Percentiles rank a stretch among this genome's conserved stretches.
Conservation (phyloP, 2,329 filamentous ascomycete genomes). For the Penicillium decumbens region DNA sequence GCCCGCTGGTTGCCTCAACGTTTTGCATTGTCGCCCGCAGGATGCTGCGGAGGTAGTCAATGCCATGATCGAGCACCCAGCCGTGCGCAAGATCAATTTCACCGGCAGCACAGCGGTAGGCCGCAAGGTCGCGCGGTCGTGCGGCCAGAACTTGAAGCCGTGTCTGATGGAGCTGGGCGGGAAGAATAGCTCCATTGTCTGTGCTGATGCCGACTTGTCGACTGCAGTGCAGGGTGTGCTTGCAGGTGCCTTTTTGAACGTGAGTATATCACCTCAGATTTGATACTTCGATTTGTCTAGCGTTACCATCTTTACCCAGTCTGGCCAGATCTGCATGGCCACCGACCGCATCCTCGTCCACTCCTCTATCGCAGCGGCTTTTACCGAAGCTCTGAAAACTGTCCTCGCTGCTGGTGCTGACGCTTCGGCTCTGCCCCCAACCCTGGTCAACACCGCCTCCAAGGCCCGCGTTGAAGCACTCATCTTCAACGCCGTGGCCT, state of each 20-base stretch:
- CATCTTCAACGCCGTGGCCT: slow-evolving; percentile 26
- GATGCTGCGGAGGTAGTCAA: slow-evolving; percentile 65
- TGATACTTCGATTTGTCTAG: background rate
- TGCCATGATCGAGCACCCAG: slow-evolving; percentile 60
- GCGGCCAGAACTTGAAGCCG: slow-evolving; percentile 70
- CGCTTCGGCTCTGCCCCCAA: slow-evolving; percentile 33
- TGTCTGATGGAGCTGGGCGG: slow-evolving; percentile 75
- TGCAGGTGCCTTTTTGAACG: slow-evolving; percentile 33
- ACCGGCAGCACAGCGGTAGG: slow-evolving; percentile 68
- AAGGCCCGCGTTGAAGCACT: slow-evolving; percentile 41
- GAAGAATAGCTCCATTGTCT: slow-evolving; percentile 72
- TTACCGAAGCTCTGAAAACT: slow-evolving; percentile 48
- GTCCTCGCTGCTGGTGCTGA: slow-evolving; percentile 36
- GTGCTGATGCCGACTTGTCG: slow-evolving; percentile 70
- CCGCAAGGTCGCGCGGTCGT: slow-evolving; percentile 61
- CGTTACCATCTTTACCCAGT: slow-evolving; percentile 37
- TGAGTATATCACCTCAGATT: slow-evolving; percentile 9
- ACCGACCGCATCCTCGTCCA: slow-evolving; percentile 69
- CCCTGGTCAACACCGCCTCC: slow-evolving; percentile 43
- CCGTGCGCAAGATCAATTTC: slow-evolving; percentile 69
- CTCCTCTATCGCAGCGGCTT: slow-evolving; percentile 49
- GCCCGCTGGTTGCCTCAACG: slow-evolving; percentile 68
- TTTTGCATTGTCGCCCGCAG: slow-evolving; percentile 57
- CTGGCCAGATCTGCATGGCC: slow-evolving; percentile 77
- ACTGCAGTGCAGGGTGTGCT: slow-evolving; percentile 48